phyloP scores from a whole-genome alignment of 1,284 basidiomycete genomes.

The Pyrrhoderma lamaoense region DNA sequence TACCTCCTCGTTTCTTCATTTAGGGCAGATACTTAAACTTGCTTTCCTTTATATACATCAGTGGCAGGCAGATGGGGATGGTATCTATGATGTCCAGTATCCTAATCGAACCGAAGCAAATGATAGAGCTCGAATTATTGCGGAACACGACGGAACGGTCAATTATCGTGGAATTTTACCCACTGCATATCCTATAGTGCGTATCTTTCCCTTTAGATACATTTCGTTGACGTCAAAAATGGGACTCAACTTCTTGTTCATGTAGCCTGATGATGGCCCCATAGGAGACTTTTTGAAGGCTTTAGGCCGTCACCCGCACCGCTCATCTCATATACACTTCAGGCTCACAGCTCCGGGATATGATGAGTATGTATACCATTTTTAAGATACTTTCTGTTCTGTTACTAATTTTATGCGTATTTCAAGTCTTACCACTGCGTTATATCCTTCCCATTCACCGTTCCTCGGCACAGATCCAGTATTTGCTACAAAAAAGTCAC shows the following conservation, averaged over 20 bases:
- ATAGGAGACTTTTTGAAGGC: conserved; percentile 30
- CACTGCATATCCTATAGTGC: conserved; percentile 31
- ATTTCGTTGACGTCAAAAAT: neutral
- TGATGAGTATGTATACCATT: conserved; percentile 26
- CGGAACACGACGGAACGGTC: conserved; percentile 30
- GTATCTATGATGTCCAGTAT: conserved; percentile 36
- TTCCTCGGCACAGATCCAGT: conserved; percentile 37
- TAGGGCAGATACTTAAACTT: no score
- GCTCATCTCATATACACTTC: conserved; percentile 36
- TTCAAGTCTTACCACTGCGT: conserved; percentile 30
- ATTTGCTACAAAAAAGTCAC: conserved; percentile 35
- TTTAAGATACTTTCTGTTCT: neutral
- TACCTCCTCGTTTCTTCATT: neutral
- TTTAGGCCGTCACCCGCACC: conserved; percentile 34
- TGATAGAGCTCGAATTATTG: conserved; percentile 32
- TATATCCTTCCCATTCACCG: conserved; percentile 34
- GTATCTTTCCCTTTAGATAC: no score
- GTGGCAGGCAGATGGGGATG: conserved; percentile 38
- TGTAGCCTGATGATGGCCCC: conserved; percentile 33
- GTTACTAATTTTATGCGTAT: neutral
- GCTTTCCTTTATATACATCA: conserved; percentile 10
- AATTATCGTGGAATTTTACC: conserved; percentile 34
- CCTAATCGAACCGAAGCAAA: conserved; percentile 30
- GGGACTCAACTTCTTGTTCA: neutral
- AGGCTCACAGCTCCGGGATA: conserved; percentile 31